These are phyloP conservation scores for Trichoderma aggressivum DNA, from an alignment of 2,329 filamentous ascomycete species.

Conservation along the genomic window DNA sequence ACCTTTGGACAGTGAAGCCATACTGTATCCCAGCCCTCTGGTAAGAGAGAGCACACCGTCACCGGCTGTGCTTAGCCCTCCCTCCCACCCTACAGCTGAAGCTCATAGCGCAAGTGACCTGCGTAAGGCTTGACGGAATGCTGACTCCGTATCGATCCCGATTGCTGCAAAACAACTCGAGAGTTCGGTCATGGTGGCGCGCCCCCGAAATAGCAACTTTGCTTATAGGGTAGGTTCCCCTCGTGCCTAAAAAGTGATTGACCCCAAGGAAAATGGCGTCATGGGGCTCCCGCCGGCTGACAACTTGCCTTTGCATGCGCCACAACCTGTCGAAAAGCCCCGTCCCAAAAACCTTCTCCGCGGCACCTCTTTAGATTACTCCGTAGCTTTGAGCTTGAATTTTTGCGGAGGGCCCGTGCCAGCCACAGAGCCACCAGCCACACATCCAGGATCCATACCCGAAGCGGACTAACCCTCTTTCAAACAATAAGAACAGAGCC, in stretches of 20 bases:
- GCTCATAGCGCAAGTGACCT: background rate
- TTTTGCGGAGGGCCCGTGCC: background rate
- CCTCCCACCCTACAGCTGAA: background rate
- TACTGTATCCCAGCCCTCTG: constrained; percentile 3
- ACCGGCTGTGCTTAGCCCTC: background rate
- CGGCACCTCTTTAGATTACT: background rate
- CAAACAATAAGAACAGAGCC: background rate
- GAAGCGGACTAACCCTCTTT: background rate
- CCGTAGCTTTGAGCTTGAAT: background rate
- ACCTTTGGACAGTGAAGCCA: constrained; percentile 4
- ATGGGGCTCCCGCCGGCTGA: background rate
- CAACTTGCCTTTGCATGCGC: background rate
- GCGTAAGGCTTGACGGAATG: background rate
- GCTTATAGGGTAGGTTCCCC: background rate
- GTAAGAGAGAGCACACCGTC: background rate
- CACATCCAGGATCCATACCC: background rate
- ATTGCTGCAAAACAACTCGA: background rate
- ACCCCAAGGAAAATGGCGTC: constrained; percentile 1
- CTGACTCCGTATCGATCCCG: background rate
- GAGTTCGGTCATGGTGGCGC: background rate
- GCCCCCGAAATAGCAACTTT: background rate
- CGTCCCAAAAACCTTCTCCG: background rate
- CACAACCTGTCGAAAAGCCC: background rate
- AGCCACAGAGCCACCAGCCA: constrained; percentile 3
- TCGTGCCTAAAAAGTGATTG: background rate